Conservation (phyloP, 2,329 filamentous ascomycete species). For the Cytospora chrysosperma region DNA sequence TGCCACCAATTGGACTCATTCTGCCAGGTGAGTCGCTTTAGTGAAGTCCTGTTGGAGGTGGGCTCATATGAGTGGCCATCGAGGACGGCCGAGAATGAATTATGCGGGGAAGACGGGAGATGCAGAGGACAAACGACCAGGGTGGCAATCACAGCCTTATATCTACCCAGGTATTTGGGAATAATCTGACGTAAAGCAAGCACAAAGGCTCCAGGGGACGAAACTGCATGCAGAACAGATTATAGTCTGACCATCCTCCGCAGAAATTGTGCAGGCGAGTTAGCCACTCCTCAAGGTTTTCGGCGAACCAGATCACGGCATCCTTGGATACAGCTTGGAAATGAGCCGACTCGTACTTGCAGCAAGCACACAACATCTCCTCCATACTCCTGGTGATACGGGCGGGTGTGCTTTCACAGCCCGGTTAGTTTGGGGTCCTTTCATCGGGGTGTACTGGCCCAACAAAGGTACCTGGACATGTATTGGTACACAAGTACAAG, state of each 20-base stretch:
- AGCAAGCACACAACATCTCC: slow-evolving; percentile 1
- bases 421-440: slow-evolving; percentile 1
- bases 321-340: too few relatives aligned
- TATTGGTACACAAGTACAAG: background rate
- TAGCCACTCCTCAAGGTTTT: background rate
- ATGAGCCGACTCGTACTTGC: slow-evolving; percentile 1
- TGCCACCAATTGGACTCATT: slow-evolving; percentile 18
- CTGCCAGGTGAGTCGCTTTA: background rate
- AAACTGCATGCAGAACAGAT: slow-evolving; percentile 1
- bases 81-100: background rate
- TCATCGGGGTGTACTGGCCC: background rate
- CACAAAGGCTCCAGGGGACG: background rate
- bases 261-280: background rate
- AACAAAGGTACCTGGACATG: background rate
- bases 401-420: background rate
- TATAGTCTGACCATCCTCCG: slow-evolving; percentile 7
- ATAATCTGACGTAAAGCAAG: slow-evolving; percentile 14
- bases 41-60: background rate
- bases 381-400: slow-evolving; percentile 5
- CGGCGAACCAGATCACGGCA: slow-evolving; percentile 6
- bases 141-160: slow-evolving; percentile 5
- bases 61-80: background rate
- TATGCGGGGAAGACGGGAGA: background rate
- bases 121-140: background rate
- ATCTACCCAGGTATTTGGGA: background rate